These are phyloP conservation scores for Saccharomycopsis malanga DNA, from an alignment of 805 yeast genomes.

Conservation along the genomic window DNA sequence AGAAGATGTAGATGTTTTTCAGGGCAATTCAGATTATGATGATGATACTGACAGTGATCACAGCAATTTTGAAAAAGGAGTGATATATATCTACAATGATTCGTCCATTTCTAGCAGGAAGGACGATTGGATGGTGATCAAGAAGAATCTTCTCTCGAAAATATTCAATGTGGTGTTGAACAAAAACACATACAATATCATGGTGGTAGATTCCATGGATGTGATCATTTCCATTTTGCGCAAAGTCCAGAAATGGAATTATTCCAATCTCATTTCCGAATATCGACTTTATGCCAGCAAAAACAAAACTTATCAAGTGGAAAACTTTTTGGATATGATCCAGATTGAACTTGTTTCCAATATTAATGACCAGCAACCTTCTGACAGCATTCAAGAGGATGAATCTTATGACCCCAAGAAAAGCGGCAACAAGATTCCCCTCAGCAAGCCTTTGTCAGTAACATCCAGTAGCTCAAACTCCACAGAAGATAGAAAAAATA, in stretches of 20 bases:
- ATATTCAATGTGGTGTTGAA: conserved; percentile 64
- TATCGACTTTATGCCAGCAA: conserved; percentile 71
- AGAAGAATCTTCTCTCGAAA: conserved; percentile 53
- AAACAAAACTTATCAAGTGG: conserved; percentile 71
- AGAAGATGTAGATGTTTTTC: not conserved
- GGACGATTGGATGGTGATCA: conserved; percentile 61
- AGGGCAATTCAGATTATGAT: not conserved
- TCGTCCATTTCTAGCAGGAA: conserved; percentile 15
- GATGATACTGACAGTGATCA: conserved; percentile 2
- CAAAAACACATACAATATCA: conserved; percentile 51
- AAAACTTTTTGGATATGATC: conserved; percentile 71
- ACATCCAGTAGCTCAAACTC: not conserved
- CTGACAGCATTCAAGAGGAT: conserved; percentile 4
- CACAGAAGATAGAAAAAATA: not conserved
- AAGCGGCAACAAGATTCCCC: not conserved
- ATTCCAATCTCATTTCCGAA: conserved; percentile 76
- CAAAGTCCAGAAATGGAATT: conserved; percentile 82
- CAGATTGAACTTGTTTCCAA: conserved; percentile 43
- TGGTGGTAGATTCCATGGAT: conserved; percentile 74
- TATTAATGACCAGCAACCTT: conserved; percentile 3
- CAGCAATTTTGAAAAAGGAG: conserved; percentile 10
- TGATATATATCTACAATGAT: conserved; percentile 15
- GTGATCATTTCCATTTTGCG: conserved; percentile 76
- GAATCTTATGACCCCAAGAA: not conserved
- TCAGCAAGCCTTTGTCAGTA: not conserved